Base-by-base conservation (phyloP, 192 early-diverging fungal genomes). In the Rhizophagus clarus region DNA sequence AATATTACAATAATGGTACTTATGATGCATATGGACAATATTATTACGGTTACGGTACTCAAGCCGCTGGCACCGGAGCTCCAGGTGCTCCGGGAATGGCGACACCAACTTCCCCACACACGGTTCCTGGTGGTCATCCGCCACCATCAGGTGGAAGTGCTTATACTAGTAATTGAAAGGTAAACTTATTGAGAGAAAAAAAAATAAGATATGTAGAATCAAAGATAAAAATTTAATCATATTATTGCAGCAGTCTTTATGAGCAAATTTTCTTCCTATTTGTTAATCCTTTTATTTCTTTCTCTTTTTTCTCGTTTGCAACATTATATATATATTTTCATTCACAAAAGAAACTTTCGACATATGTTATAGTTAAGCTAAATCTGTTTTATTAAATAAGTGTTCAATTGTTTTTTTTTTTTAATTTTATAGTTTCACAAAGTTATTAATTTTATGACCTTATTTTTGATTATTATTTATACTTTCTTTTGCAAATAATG, bases 1-100 rank as follows among this genome's bases (percentile, higher is more conserved):
- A 66, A 22, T 78, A 78, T 78, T 78, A 78, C 49, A 68, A 68
- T 78, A 78, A 78, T 68, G 63, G 51, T 0, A 40, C 42, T 64
- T 78, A 78, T 78, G 76, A 78, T 51, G 61, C 75, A 64, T 78
- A 78, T 29, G 76, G 76, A 77, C 66, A 78, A 68, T 68, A 78
- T 68, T 66, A 68, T 47, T 78, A 78, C 28, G 64, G 64, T 26
- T 66, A 68, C 32, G 40, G 51, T 32, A 28, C 74, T 49, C 64
- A 78, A 45, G 76, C 76, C 15, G 37, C 63, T 29, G 64, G 29
- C 49, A 31, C 76, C 15, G 76, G 63, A 24, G 63, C 76, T 22
- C 45, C 76, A 66, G 34, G 28, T 3, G 67, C 67, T 17, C 34
- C 67, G 1, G 67, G 29, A 29, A 69, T 69, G 67, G 67, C 34